Conservation (phyloP, 2,329 filamentous ascomycete genomes). For the Penicillium sp. region DNA sequence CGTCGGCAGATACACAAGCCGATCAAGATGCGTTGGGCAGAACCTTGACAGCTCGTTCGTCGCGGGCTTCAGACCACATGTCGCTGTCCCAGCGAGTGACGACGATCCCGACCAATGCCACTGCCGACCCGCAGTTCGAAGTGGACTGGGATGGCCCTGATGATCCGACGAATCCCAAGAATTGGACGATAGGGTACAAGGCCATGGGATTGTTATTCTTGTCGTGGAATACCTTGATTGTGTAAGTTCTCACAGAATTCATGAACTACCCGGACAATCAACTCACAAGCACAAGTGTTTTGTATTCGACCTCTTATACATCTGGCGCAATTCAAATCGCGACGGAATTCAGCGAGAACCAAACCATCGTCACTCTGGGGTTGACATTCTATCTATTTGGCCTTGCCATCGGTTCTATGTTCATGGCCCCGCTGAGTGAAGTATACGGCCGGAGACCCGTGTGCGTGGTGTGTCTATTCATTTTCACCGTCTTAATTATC, state of each 20-base stretch:
- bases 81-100: conserved; percentile 40
- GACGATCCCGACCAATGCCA: conserved; percentile 43
- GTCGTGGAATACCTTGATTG: conserved; percentile 52
- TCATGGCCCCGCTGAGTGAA: conserved; percentile 63
- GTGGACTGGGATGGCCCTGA: conserved; percentile 61
- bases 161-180: conserved; percentile 60
- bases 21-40: conserved; percentile 26
- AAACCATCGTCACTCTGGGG: conserved; percentile 64
- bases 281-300: conserved; percentile 42
- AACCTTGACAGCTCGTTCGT: conserved; percentile 27
- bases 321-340: conserved; percentile 64
- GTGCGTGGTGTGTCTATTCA: conserved; percentile 58
- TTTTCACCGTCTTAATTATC: conserved; percentile 64
- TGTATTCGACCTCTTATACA: conserved; percentile 76
- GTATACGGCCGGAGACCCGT: conserved; percentile 49
- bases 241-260: conserved; percentile 38
- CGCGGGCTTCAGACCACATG: conserved; percentile 29
- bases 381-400: conserved; percentile 74
- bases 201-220: conserved; percentile 50
- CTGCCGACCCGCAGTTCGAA: conserved; percentile 59
- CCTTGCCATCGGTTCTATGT: conserved; percentile 62
- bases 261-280: background rate
- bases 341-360: conserved; percentile 55
- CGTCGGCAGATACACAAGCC: conserved; percentile 25
- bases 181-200: conserved; percentile 60